Conservation (phyloP, 192 early-diverging fungal genomes). For the Coemansia sp. region DNA sequence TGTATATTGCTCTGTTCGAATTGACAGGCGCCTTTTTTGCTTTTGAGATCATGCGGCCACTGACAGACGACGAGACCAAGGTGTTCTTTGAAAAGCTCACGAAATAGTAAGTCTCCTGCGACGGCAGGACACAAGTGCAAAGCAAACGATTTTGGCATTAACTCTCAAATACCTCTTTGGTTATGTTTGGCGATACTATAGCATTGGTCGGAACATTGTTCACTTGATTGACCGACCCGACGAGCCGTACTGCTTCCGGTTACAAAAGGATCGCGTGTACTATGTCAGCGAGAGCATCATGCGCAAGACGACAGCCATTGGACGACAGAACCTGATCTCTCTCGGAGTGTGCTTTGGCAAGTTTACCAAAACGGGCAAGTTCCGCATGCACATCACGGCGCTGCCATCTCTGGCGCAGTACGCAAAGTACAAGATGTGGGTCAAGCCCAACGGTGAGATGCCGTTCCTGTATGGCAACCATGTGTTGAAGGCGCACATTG, state of each 20-base stretch:
- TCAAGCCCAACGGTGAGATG: conserved; percentile 99
- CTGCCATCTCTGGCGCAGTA: conserved; percentile 93
- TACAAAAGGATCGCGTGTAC: conserved; percentile 94
- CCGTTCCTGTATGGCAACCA: conserved; percentile 98
- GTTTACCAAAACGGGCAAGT: conserved; percentile 97
- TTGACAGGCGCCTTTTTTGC: not conserved
- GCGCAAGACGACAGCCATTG: conserved; percentile 78
- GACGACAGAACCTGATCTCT: conserved; percentile 82
- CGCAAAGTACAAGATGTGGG: conserved; percentile 98
- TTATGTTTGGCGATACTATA: conserved; percentile 33
- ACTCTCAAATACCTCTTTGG: not conserved
- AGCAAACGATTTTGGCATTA: not conserved
- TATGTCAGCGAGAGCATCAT: conserved; percentile 94
- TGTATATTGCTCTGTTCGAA: not conserved
- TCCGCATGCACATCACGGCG: conserved; percentile 90
- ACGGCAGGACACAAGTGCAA: not conserved
- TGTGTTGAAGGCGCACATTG: conserved; percentile 94
- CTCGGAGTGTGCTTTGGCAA: conserved; percentile 98
- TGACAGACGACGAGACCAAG: conserved; percentile 97
- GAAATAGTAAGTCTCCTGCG: conserved; percentile 68
- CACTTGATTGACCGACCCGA: conserved; percentile 93
- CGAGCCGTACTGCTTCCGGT: conserved; percentile 94
- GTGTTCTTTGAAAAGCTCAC: conserved; percentile 97
- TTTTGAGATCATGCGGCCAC: conserved; percentile 85
- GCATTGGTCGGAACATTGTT: conserved; percentile 91